phyloP scores from a whole-genome alignment of 164 flowering plant species.

The Dillenia suffruticosa region DNA sequence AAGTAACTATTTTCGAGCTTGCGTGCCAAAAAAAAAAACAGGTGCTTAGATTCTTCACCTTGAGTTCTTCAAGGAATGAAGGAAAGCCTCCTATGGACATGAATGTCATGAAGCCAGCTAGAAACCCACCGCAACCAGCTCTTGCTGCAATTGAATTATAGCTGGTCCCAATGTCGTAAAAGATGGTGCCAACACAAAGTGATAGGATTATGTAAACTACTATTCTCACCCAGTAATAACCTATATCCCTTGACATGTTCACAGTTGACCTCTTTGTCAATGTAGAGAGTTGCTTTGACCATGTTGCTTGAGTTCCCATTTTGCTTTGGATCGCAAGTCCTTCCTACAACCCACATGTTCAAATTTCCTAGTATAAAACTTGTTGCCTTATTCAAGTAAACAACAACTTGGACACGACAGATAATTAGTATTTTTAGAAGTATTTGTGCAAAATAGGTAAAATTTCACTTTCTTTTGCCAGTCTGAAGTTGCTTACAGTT shows the following conservation, averaged over 20 bases:
- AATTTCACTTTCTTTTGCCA: too few relatives aligned
- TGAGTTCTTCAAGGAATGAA: constrained; percentile 29
- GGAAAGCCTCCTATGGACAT: constrained; percentile 37
- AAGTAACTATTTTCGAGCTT: too few relatives aligned
- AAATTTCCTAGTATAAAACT: too few relatives aligned
- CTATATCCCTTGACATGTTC: constrained; percentile 59
- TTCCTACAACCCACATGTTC: constrained; percentile 12
- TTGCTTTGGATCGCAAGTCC: constrained; percentile 8
- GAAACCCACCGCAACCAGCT: constrained; percentile 22
- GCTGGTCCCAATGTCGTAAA: constrained; percentile 17
- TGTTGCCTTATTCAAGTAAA: neutral
- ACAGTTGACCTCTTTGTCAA: constrained; percentile 39
- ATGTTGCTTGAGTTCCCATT: constrained; percentile 27
- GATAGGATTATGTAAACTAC: constrained; percentile 26
- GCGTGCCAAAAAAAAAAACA: too few relatives aligned
- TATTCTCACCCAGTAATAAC: constrained; percentile 58
- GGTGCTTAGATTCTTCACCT: constrained; percentile 9
- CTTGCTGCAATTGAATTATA: constrained; percentile 21
- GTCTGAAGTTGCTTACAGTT: constrained; percentile 5
- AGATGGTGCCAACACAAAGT: constrained; percentile 20
- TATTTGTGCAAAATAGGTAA: too few relatives aligned
- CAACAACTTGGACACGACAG: neutral
- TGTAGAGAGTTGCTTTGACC: constrained; percentile 45
- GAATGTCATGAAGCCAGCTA: constrained; percentile 28
- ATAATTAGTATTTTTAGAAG: too few relatives aligned